Evolutionary conservation across 805 yeast genomes (phyloP), one percentile per base, ranked within the genome.

Genomic region (Ogataea pignaliae): DNA sequence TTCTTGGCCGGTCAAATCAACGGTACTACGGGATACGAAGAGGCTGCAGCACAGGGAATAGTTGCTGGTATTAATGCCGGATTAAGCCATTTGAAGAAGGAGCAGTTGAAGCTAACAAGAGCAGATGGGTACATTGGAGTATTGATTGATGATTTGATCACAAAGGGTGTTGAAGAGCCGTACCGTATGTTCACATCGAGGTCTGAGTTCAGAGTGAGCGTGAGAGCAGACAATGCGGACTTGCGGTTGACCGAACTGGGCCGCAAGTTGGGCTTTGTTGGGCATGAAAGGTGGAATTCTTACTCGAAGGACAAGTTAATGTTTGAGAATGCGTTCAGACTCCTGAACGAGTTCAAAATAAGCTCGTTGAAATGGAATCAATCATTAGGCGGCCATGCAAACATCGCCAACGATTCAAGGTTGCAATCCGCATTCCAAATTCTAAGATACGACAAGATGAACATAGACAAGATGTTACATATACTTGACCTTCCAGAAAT

Each of bases 1-100:
- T 93, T 68, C 61, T 69, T 93, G 37, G 99, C 99, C 0, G 99
- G 99, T 1, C 99, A 93, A 63, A 93, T 93, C 35, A 93, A 93
- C 59, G 99, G 99, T 30, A 93, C 99, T 0, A 93, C 99, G 0
- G 99, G 99, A 0, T 93, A 93, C 56, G 99, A 93, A 67, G 99
- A 93, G 61, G 99, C 99, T 0, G 96, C 97, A 2, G 85, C 98
- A 0, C 99, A 93, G 59, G 99, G 99, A 1, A 73, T 88, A 42
- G 68, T 93, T 37, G 99, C 99, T 1, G 99, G 99, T 10, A 83
- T 90, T 34, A 93, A 93, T 63, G 97, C 99, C 0, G 97, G 96
- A 0, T 68, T 88, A 21, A 55, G 80, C 13, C 59, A 64, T 11
- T 57, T 55, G 29, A 59, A 60, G 9, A 55, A 63, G 26, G 65